Evolutionary conservation across 2,329 filamentous ascomycete genomes (phyloP).

Genomic region (Penicillium palitans): DNA sequence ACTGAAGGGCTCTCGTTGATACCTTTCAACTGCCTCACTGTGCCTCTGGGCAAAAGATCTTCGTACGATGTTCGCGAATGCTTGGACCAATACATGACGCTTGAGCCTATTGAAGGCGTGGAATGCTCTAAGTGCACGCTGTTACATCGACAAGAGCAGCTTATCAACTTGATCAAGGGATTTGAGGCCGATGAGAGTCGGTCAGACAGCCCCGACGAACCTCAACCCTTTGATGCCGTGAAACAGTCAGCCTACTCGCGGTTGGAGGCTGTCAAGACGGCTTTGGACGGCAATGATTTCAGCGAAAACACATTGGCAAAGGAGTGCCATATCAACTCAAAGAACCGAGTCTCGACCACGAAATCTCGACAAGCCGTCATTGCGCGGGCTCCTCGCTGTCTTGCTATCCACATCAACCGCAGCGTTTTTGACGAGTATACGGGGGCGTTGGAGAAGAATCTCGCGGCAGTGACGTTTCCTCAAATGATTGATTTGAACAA

Average conservation of each 20-base stretch:
- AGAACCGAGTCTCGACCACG: constrained; percentile 70
- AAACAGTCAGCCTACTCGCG: constrained; percentile 51
- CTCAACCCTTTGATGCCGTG: constrained; percentile 39
- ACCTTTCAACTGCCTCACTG: constrained; percentile 89
- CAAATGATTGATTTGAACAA: constrained; percentile 70
- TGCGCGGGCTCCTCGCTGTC: constrained; percentile 73
- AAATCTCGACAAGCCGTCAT: constrained; percentile 91
- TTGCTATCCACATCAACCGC: constrained; percentile 86
- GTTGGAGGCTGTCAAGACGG: constrained; percentile 66
- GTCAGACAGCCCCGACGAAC: constrained; percentile 22
- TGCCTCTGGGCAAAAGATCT: constrained; percentile 69
- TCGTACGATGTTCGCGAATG: constrained; percentile 74
- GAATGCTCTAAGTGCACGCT: constrained; percentile 91
- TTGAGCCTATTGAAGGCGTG: constrained; percentile 85
- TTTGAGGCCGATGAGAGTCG: constrained; percentile 42
- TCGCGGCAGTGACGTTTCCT: constrained; percentile 75
- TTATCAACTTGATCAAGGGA: constrained; percentile 48
- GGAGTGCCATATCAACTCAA: constrained; percentile 65
- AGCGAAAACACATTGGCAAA: constrained; percentile 65
- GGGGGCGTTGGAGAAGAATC: constrained; percentile 79
- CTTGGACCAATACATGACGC: constrained; percentile 77
- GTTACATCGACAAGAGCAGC: constrained; percentile 56
- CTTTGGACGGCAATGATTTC: constrained; percentile 77
- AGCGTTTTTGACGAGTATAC: constrained; percentile 86
- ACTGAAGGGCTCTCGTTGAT: constrained; percentile 87